Percentiles rank a stretch among this genome's conserved stretches.
These are phyloP conservation scores for Vanilla planifolia DNA, from an alignment of 106 monocot genomes.

Conservation along the genomic window DNA sequence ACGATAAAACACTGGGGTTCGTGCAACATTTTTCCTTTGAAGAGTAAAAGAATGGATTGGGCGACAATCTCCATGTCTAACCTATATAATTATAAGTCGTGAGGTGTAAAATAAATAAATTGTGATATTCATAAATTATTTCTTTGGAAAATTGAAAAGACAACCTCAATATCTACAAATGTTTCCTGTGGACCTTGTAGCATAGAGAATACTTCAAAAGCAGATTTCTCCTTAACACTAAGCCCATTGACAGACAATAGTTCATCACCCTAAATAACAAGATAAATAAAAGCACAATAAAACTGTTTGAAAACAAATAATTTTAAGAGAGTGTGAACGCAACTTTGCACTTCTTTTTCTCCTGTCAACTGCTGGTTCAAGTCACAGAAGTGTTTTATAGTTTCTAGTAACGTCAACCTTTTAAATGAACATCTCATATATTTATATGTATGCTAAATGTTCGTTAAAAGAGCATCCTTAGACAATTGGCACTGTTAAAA, in stretches of 20 bases:
- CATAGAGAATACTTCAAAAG: conserved; percentile 86
- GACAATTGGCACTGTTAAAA: too few species aligned
- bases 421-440: too few species aligned
- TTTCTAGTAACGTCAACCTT: too few species aligned
- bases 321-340: neutral
- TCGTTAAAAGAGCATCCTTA: too few species aligned
- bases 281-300: neutral
- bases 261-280: conserved; percentile 70
- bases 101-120: too few species aligned
- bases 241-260: conserved; percentile 79
- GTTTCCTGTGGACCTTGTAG: conserved; percentile 91
- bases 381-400: neutral
- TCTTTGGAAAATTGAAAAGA: neutral
- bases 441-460: too few species aligned
- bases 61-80: conserved; percentile 78
- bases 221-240: conserved; percentile 76
- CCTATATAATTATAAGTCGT: too few species aligned
- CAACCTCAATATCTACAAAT: conserved; percentile 89
- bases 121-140: neutral
- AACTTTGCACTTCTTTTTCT: neutral
- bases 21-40: conserved; percentile 75
- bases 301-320: neutral
- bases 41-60: conserved; percentile 44
- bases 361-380: neutral
- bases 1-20: conserved; percentile 84